Percentiles rank a stretch among this genome's conserved stretches.
Evolutionary conservation across 768 basidiomycete species (phyloP).

Genomic region (Clitopilus hobsonii): DNA sequence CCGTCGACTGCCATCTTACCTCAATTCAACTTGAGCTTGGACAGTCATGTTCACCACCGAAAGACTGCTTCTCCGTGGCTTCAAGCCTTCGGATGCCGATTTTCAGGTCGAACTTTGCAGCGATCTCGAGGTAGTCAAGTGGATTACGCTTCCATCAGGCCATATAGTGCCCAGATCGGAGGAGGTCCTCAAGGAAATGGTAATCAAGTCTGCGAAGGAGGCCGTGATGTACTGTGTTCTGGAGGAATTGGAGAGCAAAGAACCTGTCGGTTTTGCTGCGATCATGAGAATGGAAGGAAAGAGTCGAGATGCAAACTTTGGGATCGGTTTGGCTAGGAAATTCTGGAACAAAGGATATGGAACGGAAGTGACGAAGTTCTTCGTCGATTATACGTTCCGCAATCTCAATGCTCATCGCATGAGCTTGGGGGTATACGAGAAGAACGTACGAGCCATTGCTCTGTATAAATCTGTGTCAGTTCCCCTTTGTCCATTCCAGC

Average conservation of each 20-base stretch:
- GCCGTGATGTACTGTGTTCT: neutral
- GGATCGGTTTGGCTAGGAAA: constrained; percentile 8
- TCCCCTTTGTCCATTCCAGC: neutral
- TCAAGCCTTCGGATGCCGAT: constrained; percentile 8
- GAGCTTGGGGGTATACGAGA: constrained; percentile 15
- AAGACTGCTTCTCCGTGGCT: constrained; percentile 13
- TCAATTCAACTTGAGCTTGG: too few species aligned
- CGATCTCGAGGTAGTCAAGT: neutral
- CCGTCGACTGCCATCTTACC: too few species aligned
- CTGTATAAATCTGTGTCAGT: neutral
- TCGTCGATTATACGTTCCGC: constrained; percentile 13
- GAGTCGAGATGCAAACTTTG: constrained; percentile 12
- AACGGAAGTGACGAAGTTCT: constrained; percentile 9
- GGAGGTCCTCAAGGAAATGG: neutral
- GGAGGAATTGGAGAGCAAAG: neutral
- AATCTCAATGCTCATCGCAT: constrained; percentile 20
- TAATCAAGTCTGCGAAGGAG: neutral
- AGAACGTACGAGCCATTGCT: constrained; percentile 10
- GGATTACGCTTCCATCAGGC: neutral
- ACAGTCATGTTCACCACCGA: constrained; percentile 15
- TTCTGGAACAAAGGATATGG: constrained; percentile 4
- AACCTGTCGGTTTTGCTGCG: neutral
- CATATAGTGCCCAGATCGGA: neutral
- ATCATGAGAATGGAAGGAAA: constrained; percentile 6
- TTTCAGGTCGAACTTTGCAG: neutral